Base-by-base conservation (phyloP, 176 grass and related monocot genomes). In the Bolboschoenus planiculmis region DNA sequence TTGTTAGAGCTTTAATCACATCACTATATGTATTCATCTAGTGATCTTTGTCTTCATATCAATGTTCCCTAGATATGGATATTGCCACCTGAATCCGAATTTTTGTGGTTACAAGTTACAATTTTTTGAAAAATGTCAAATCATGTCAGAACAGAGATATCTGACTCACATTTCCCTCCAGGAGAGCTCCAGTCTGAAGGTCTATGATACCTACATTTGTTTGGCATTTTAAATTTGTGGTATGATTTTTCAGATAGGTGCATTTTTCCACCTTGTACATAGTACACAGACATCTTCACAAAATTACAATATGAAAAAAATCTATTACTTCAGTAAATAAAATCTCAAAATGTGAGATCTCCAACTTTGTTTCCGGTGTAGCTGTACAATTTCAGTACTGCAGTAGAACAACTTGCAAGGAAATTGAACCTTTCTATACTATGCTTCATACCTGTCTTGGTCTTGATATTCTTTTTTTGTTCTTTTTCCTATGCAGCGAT, bases 401-500 rank as follows among this genome's bases (percentile, higher is more conserved):
- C 8, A 24, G 14, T 57, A 57, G 55, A 6, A 57, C 2, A 57
- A 57, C 18, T 7, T 18, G 31, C 30, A 67, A 67, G 15, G 30
- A n/a, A 67, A 35, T 67, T 67, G 33, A 67, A 44, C 13, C 10
- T 13, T 23, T 72, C 2, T 13, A 72, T 11, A 5, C 37, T 72
- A 71, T 43, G 39, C 35, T 72, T 44, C 47, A 9, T 68, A 10
- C 21, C 21, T 27, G 20, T 37, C 56, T 48, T 40, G 40, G 13
- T 27, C n/a, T n/a, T n/a, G n/a, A n/a, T n/a, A n/a, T n/a, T n/a
- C n/a, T n/a, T n/a, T n/a, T 78, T 26, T 78, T 85, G 77, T 67
- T 91, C 44, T 58, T 71, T 66, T 39, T 35, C 59, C 10, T 79
- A 65, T 94, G 90, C 82, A 92, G 93, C 60, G 78, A 54, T 55